These are phyloP conservation scores for Papilionanthe hybrid DNA, from an alignment of 116 monocot species.

Conservation along the genomic window DNA sequence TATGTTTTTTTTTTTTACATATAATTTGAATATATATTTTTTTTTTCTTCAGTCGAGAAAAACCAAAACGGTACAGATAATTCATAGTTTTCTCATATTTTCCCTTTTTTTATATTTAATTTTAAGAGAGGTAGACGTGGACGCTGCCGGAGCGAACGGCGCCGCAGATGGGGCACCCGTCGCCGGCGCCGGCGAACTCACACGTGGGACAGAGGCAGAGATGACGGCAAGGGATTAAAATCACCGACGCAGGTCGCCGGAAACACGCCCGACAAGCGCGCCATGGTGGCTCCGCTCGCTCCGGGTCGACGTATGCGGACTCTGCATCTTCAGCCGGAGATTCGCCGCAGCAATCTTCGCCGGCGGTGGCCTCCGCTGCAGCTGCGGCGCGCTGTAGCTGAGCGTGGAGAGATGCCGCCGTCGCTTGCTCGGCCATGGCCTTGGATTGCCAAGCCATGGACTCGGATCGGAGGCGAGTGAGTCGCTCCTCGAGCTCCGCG, in stretches of 20 bases:
- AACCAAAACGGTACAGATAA: neutral
- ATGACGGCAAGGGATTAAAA: constrained; percentile 41
- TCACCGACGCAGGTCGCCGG: constrained; percentile 12
- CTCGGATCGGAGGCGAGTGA: constrained; percentile 24
- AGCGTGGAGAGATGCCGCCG: constrained; percentile 12
- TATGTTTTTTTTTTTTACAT: constrained; percentile 3
- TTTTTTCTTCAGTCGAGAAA: neutral
- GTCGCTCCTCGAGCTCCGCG: constrained; percentile 40
- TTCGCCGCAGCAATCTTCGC: neutral
- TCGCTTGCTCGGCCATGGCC: constrained; percentile 26
- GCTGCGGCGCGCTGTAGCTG: constrained; percentile 15
- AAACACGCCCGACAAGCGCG: constrained; percentile 23
- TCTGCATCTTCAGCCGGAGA: constrained; percentile 22
- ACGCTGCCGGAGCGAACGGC: constrained; percentile 27
- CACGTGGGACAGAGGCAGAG: constrained; percentile 37
- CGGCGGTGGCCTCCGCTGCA: neutral
- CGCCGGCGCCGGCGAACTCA: constrained; percentile 3
- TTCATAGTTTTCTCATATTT: neutral
- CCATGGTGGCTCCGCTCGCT: neutral
- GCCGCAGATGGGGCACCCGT: constrained; percentile 30
- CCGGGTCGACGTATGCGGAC: constrained; percentile 28
- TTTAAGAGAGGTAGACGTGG: constrained; percentile 19
- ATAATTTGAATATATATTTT: neutral
- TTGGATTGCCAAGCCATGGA: constrained; percentile 37
- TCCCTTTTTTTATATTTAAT: neutral